Evolutionary conservation across 2,329 filamentous ascomycete species (phyloP), one percentile per base, ranked within the genome.

Genomic region (Pyricularia grisea): DNA sequence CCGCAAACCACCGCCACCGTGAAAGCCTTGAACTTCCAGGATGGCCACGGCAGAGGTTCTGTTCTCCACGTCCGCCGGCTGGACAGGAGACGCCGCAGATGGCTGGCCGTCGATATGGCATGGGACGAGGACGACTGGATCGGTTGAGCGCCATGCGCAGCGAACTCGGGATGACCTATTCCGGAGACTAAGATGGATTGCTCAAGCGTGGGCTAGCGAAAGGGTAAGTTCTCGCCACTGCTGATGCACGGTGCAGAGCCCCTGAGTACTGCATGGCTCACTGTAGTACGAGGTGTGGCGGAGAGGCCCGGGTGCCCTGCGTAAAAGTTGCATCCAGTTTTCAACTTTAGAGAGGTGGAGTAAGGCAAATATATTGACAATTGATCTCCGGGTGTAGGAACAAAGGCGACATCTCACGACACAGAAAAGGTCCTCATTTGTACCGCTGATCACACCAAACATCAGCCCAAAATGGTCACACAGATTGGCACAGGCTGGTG

Each of bases 31-130:
- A 78, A 80, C 78, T 80, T 77, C 77, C 82, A 84, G 75, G 77
- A 87, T 87, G 85, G 84, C 85, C 78, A 78, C 83, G 77, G 81
- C 80, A 79, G 79, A 80, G 73, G 79, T 85, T 79, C 75, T 81
- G 77, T 76, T 77, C 72, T 79, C 78, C 73, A 79, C 76, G 70
- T 69, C 60, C 77, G 79, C 76, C 76, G 77, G 75, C 77, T 81
- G 77, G 79, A 78, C 75, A 78, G 78, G 74, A 80, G 79, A 74
- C 76, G 77, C 68, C 67, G 68, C 71, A 73, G 78, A 75, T 80
- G 78, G 77, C 72, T 80, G 73, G 74, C 73, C 73, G 74, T 74
- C 76, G 72, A 76, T 71, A 74, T 77, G 65, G 71, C 74, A 70
- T 75, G 78, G 73, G 75, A 77, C 73, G 69, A 76, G 71, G 73